Percentiles rank a stretch among this genome's conserved stretches.
phyloP scores from a whole-genome alignment of 2,329 filamentous ascomycete species.

The Xylariaceae sp. region DNA sequence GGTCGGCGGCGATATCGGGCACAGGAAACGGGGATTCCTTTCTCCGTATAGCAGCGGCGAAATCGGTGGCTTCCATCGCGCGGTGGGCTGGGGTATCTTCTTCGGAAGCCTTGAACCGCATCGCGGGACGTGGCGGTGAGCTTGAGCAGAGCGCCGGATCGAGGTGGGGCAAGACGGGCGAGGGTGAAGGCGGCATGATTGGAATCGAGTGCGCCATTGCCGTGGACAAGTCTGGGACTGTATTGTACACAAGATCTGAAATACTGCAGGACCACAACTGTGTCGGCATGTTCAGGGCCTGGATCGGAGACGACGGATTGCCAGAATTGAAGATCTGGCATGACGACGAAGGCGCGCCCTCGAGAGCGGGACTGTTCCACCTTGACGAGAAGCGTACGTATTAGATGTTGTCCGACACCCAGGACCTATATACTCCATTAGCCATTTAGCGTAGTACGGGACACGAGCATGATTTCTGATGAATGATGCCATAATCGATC shows the following conservation, averaged over 20 bases:
- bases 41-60: slow-evolving; percentile 64
- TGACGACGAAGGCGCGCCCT: slow-evolving; percentile 30
- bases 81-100: slow-evolving; percentile 56
- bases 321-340: slow-evolving; percentile 57
- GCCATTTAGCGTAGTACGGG: slow-evolving; percentile 4
- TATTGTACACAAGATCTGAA: slow-evolving; percentile 42
- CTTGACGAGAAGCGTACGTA: slow-evolving; percentile 11
- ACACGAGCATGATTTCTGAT: not conserved
- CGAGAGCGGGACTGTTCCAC: not conserved
- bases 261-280: slow-evolving; percentile 80
- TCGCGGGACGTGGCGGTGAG: slow-evolving; percentile 69
- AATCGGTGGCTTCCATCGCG: slow-evolving; percentile 69
- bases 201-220: slow-evolving; percentile 63
- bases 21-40: slow-evolving; percentile 91
- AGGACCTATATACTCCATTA: slow-evolving; percentile 8
- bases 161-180: slow-evolving; percentile 68
- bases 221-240: slow-evolving; percentile 39
- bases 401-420: not conserved
- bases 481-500: slow-evolving; percentile 15
- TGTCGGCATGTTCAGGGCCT: slow-evolving; percentile 82
- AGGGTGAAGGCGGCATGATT: slow-evolving; percentile 83
- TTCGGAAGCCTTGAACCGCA: slow-evolving; percentile 54
- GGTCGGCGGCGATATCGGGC: slow-evolving; percentile 61
- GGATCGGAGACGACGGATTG: slow-evolving; percentile 59
- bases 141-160: slow-evolving; percentile 69